phyloP scores from a whole-genome alignment of 805 yeast genomes.

The Schwanniomyces sp. region DNA sequence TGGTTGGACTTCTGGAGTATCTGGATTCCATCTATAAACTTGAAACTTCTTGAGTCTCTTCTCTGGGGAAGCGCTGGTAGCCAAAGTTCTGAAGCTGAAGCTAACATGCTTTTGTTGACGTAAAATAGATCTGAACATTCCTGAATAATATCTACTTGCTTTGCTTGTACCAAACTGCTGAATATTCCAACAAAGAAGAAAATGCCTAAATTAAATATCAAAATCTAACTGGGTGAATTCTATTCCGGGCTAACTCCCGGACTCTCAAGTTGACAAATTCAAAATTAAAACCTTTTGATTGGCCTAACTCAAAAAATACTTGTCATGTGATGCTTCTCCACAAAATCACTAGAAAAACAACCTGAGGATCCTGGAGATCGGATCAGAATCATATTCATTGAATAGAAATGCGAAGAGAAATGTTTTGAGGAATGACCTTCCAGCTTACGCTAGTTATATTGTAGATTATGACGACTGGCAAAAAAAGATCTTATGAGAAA shows the following conservation, averaged over 20 bases:
- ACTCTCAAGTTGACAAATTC: constrained; percentile 7
- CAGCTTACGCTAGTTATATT: no score
- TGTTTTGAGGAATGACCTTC: no score
- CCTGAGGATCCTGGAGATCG: background rate
- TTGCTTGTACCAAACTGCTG: background rate
- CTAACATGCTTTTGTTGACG: constrained; percentile 12
- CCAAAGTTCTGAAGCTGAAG: constrained; percentile 31
- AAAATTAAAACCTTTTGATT: constrained; percentile 3
- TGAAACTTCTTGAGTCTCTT: constrained; percentile 77
- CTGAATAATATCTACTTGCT: background rate
- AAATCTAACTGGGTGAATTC: background rate
- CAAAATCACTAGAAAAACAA: background rate
- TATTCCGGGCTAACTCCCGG: constrained; percentile 6
- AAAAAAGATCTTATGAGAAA: no score
- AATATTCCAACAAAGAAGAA: background rate
- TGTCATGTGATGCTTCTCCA: constrained; percentile 1
- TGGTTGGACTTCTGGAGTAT: constrained; percentile 91
- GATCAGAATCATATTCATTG: background rate
- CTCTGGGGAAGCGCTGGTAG: constrained; percentile 51
- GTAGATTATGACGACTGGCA: no score
- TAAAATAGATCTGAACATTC: constrained; percentile 20
- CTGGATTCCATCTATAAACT: constrained; percentile 98
- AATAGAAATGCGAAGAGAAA: background rate
- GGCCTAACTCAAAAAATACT: background rate
- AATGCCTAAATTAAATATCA: background rate